These are phyloP conservation scores for Fusarium multiceps DNA, from an alignment of 2,329 filamentous ascomycete genomes.

Conservation along the genomic window DNA sequence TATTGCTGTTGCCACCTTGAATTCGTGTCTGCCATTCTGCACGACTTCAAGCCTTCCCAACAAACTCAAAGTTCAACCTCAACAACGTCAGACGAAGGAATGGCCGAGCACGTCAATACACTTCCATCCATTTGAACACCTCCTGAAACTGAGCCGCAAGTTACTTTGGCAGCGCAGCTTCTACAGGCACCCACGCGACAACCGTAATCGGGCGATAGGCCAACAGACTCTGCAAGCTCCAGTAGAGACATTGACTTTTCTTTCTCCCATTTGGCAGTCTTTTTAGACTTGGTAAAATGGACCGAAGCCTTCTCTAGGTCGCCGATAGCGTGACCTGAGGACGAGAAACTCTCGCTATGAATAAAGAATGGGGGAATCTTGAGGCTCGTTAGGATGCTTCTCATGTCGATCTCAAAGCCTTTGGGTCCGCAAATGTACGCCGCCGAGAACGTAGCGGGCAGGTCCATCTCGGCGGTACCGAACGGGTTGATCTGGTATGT, in stretches of 20 bases:
- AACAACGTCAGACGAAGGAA: background rate
- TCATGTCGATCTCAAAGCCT: background rate
- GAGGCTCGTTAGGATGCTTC: background rate
- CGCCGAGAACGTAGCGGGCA: background rate
- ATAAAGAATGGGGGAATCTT: background rate
- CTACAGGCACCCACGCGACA: background rate
- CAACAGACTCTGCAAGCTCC: conserved; percentile 12
- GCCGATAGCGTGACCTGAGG: background rate
- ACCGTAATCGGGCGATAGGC: background rate
- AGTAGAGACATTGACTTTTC: background rate
- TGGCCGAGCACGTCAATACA: background rate
- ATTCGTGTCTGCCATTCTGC: background rate
- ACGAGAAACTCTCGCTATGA: conserved; percentile 4
- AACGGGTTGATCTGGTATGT: background rate
- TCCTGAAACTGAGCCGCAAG: background rate
- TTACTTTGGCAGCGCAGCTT: background rate
- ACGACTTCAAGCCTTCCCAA: background rate
- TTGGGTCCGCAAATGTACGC: background rate
- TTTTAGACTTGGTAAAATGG: conserved; percentile 3
- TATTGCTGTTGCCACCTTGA: background rate
- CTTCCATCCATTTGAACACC: background rate
- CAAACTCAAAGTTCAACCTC: background rate
- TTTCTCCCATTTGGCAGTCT: conserved; percentile 1
- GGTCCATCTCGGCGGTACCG: background rate
- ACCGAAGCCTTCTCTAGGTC: conserved; percentile 3